Conservation (phyloP, 257 asterid genomes). For the Solanum appendiculatum region DNA sequence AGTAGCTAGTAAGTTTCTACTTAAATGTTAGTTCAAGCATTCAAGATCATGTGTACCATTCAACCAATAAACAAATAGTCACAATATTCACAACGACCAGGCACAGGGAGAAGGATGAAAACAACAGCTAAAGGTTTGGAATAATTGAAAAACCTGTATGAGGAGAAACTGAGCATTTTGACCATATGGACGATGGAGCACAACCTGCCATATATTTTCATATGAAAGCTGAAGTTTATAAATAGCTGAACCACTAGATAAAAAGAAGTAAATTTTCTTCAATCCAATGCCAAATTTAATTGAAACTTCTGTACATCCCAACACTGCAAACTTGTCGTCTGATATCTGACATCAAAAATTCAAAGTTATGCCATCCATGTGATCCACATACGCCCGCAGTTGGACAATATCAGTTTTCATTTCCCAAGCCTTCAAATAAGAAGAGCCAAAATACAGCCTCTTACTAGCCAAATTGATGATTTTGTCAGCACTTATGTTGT, state of each 20-base stretch:
- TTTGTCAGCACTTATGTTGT: slow-evolving; percentile 7
- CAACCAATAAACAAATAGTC: not conserved
- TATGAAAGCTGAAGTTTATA: slow-evolving; percentile 68
- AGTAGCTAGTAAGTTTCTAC: not conserved
- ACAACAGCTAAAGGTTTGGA: not conserved
- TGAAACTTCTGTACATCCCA: slow-evolving; percentile 23
- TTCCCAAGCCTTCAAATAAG: slow-evolving; percentile 47
- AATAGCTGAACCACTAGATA: slow-evolving; percentile 11
- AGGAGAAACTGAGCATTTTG: slow-evolving; percentile 30
- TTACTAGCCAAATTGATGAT: slow-evolving; percentile 21
- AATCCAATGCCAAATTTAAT: slow-evolving; percentile 53
- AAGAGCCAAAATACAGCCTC: slow-evolving; percentile 32
- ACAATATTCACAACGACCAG: not conserved
- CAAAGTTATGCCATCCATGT: slow-evolving; percentile 34
- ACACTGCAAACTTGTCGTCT: slow-evolving; percentile 30
- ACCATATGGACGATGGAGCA: slow-evolving; percentile 23
- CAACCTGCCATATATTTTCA: slow-evolving; percentile 70
- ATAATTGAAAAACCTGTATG: slow-evolving; percentile 53
- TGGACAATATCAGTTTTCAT: slow-evolving; percentile 27
- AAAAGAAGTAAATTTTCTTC: slow-evolving; percentile 39
- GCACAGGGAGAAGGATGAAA: not conserved
- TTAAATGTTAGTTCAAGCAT: not conserved
- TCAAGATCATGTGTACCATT: not conserved
- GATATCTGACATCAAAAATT: slow-evolving; percentile 64
- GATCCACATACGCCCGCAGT: slow-evolving; percentile 13